Evolutionary conservation across 345 rosid genomes (phyloP).

Genomic region (Laguncularia racemosa): DNA sequence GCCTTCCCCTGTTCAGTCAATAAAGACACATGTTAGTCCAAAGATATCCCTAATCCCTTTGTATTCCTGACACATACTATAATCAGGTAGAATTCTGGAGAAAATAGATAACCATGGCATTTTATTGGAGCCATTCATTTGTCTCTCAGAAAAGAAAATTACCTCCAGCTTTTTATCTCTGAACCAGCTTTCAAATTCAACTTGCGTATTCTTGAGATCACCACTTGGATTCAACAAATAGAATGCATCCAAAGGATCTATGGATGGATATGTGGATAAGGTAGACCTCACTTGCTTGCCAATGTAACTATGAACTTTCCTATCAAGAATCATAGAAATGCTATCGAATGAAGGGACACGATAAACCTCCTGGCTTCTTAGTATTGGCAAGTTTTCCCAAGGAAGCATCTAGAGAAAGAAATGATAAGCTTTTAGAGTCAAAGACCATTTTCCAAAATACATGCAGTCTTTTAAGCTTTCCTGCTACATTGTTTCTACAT

Average conservation of each 20-base stretch:
- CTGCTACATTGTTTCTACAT: too few species aligned
- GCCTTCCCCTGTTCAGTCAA: conserved; percentile 61
- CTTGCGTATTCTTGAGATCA: conserved; percentile 59
- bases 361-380: conserved; percentile 84
- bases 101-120: too few species aligned
- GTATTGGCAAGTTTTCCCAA: conserved; percentile 85
- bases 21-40: not conserved
- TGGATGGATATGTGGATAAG: too few species aligned
- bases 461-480: too few species aligned
- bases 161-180: conserved; percentile 77
- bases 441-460: too few species aligned
- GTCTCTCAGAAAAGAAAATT: conserved; percentile 1
- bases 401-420: conserved; percentile 75
- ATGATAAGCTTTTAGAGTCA: conserved; percentile 5
- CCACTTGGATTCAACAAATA: conserved; percentile 58
- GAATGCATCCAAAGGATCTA: too few species aligned
- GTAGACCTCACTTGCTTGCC: conserved; percentile 17
- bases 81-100: too few species aligned
- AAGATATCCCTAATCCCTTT: too few species aligned
- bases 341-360: conserved; percentile 96
- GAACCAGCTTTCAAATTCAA: conserved; percentile 78
- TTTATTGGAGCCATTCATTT: too few species aligned
- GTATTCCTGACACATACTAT: too few species aligned
- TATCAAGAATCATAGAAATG: conserved; percentile 43
- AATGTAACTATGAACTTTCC: conserved; percentile 28